Evolutionary conservation across 2,329 filamentous ascomycete species (phyloP).

Genomic region (Calonectria hawksworthii): DNA sequence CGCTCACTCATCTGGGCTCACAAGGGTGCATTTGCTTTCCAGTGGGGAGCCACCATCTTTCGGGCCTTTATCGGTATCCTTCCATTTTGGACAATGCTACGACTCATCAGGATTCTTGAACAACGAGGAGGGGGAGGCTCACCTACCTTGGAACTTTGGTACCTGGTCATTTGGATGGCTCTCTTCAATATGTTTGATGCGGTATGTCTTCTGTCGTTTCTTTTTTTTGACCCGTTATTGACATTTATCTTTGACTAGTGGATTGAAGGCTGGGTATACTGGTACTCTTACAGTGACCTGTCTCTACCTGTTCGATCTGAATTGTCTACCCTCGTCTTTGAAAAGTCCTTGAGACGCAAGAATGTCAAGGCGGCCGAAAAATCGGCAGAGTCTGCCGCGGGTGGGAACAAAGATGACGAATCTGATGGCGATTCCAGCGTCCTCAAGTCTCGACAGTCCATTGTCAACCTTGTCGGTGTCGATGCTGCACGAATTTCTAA

Average conservation of each 20-base stretch:
- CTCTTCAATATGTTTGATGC: slow-evolving; percentile 69
- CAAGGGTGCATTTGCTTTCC: slow-evolving; percentile 66
- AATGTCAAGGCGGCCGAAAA: slow-evolving; percentile 78
- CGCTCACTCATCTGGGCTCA: slow-evolving; percentile 72
- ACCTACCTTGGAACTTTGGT: slow-evolving; percentile 70
- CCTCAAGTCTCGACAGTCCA: slow-evolving; percentile 72
- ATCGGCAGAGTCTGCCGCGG: slow-evolving; percentile 52
- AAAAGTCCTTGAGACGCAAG: slow-evolving; percentile 82
- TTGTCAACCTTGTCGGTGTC: slow-evolving; percentile 84
- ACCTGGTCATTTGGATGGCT: slow-evolving; percentile 77
- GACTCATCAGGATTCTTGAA: slow-evolving; percentile 77
- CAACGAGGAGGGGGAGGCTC: slow-evolving; percentile 59
- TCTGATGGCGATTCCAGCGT: slow-evolving; percentile 48
- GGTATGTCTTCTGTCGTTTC: slow-evolving; percentile 38
- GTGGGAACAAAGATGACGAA: slow-evolving; percentile 61
- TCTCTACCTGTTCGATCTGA: slow-evolving; percentile 78
- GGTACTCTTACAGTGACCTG: slow-evolving; percentile 74
- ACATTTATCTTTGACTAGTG: slow-evolving; percentile 53
- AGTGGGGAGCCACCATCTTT: slow-evolving; percentile 70
- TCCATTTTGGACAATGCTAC: slow-evolving; percentile 78
- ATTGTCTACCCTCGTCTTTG: slow-evolving; percentile 79
- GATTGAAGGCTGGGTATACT: slow-evolving; percentile 76
- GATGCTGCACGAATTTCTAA: slow-evolving; percentile 79
- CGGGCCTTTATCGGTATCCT: slow-evolving; percentile 74
- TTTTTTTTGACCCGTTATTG: not conserved